These are phyloP conservation scores for Hyaloscypha bicolor DNA, from an alignment of 495 filamentous ascomycete genomes.

Conservation along the genomic window DNA sequence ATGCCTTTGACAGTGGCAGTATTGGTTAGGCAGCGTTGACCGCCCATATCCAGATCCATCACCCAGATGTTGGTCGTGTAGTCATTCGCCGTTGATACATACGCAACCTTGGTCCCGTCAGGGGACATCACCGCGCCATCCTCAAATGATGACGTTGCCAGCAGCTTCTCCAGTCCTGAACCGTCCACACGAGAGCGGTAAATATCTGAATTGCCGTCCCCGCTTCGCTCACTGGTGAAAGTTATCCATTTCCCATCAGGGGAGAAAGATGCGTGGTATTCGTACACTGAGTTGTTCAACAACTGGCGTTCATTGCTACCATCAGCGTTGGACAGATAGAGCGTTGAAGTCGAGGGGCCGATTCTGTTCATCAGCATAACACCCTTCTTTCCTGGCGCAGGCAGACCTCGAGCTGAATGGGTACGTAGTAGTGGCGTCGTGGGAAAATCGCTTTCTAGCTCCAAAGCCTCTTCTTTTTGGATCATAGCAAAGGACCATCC, in stretches of 20 bases:
- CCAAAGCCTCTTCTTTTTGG: not conserved
- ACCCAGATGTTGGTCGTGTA: slow-evolving; percentile 21
- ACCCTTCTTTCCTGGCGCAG: slow-evolving; percentile 2
- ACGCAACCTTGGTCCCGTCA: slow-evolving; percentile 27
- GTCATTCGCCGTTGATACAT: slow-evolving; percentile 15
- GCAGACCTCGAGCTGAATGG: slow-evolving; percentile 20
- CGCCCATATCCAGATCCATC: slow-evolving; percentile 10
- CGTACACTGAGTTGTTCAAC: slow-evolving; percentile 35
- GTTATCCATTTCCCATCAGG: slow-evolving; percentile 33
- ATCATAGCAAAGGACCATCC: not conserved
- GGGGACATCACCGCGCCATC: slow-evolving; percentile 26
- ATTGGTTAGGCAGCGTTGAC: slow-evolving; percentile 2
- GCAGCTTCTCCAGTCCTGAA: slow-evolving; percentile 15
- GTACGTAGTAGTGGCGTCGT: not conserved
- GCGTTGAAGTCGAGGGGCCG: slow-evolving; percentile 34
- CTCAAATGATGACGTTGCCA: slow-evolving; percentile 24
- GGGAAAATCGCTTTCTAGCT: not conserved
- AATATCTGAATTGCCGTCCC: slow-evolving; percentile 24
- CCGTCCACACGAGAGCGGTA: slow-evolving; percentile 24
- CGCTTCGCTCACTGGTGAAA: slow-evolving; percentile 26
- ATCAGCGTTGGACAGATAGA: slow-evolving; percentile 41
- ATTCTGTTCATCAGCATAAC: slow-evolving; percentile 42
- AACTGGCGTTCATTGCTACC: slow-evolving; percentile 38
- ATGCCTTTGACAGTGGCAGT: not conserved
- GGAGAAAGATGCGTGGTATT: slow-evolving; percentile 42